Percentiles rank a stretch among this genome's conserved stretches.
phyloP scores from a whole-genome alignment of 768 basidiomycete genomes.

The Pleurotus salmoneostramineus region DNA sequence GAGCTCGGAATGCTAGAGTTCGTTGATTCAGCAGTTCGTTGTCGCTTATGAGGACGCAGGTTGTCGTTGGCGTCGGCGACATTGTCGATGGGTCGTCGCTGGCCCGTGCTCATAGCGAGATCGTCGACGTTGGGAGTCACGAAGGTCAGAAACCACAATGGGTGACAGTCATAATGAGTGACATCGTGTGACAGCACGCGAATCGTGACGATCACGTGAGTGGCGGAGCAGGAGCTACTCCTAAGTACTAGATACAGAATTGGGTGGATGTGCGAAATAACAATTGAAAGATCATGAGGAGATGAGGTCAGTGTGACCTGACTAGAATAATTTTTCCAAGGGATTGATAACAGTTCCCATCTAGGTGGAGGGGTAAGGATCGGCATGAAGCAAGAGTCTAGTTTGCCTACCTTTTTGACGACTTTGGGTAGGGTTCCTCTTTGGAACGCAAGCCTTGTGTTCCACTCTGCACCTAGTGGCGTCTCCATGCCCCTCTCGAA shows the following conservation, averaged over 20 bases:
- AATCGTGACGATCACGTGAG: background rate
- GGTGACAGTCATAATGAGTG: background rate
- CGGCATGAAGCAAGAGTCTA: background rate
- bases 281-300: too few relatives aligned
- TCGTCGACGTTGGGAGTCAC: background rate
- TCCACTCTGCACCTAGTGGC: constrained; percentile 92
- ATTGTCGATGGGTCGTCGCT: background rate
- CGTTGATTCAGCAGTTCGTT: background rate
- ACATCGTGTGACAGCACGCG: constrained; percentile 16
- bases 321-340: constrained; percentile 43
- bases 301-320: too few relatives aligned
- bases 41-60: background rate
- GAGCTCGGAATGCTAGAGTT: background rate
- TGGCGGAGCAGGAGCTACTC: background rate
- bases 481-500: constrained; percentile 81
- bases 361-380: constrained; percentile 23
- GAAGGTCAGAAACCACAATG: background rate
- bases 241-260: background rate
- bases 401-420: constrained; percentile 69
- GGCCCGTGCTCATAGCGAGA: background rate
- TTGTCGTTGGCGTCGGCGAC: background rate
- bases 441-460: constrained; percentile 83
- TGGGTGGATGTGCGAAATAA: too few relatives aligned
- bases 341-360: constrained; percentile 72
- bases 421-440: constrained; percentile 80